Evolutionary conservation across 768 basidiomycete species (phyloP), one percentile per base, ranked within the genome.

Genomic region (Kockovaella imperatae): DNA sequence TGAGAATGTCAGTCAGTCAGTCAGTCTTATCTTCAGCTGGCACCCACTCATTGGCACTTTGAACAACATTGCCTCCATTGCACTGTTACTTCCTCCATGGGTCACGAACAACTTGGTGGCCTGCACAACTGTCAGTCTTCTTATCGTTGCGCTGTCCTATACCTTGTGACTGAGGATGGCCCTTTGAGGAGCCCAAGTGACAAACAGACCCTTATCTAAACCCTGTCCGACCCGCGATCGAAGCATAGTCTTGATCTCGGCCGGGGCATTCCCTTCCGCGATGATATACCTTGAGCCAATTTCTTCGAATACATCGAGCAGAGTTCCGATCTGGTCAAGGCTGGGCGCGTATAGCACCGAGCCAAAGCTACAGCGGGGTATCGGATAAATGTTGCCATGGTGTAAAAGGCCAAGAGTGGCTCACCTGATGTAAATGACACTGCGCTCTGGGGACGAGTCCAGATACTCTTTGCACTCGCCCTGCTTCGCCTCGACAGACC

Each of bases 341-440:
- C 35, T 49, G 18, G 52, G 47, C 5, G 52, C 31, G 29, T 29
- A 53, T 14, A 53, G n/a, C 2, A 48, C 26, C 20, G 52, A 49
- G 15, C 52, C 52, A 26, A 53, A 53, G 42, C 52, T 53, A 15
- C 42, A 43, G 31, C 11, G 11, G 11, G 11, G n/a, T 10, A 10
- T n/a, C 31, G 31, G 10, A n/a, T 34, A 34, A n/a, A 34, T 10
- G 32, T 23, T 7, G 25, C 15, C 45, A 26, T 46, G 24, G 30
- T 6, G 18, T 36, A 14, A 17, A 24, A 36, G 11, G 18, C 29
- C 3, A 11, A 34, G 39, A 34, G 35, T 13, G 18, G 24, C 52
- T 53, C 31, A 43, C 42, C 47, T 53, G 26, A 53, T 45, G 42
- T 53, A 53, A 11, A 53, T 14, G 35, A 53, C 47, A 23, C 47